Base-by-base conservation (phyloP, 352 stramenopile species). In the Nothophytophthora sp. region DNA sequence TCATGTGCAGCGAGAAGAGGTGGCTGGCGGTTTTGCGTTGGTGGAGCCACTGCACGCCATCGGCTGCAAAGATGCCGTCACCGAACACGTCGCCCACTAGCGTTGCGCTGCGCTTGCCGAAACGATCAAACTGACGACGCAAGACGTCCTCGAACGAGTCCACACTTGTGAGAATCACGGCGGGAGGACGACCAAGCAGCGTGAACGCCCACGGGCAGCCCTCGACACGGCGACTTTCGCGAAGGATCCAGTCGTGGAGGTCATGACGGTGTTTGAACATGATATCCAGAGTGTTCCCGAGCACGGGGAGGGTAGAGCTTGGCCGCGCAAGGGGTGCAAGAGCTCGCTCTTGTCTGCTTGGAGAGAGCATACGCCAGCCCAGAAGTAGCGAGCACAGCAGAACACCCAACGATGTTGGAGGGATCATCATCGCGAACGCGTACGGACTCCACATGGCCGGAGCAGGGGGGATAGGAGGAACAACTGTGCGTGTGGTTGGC, bases 21-120 rank as follows among this genome's bases (percentile, higher is more conserved):
- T 97, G 90, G 36, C 82, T 95, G 38, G 86, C 81, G 12, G 66
- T 83, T 45, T 91, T 91, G 48, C 83, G 79, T 48, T 94, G 86
- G 20, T 76, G 48, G 11, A 73, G 59, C 86, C 83, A 95, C 30
- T 72, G 59, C 32, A 75, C 55, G 19, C 81, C 77, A 32, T 95
- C 81, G 1, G 63, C 57, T 4, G 64, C 73, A 39, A 92, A 78
- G 48, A 94, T 93, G 33, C 80, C 78, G 13, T 80, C 57, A 12
- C 86, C 83, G 37, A 96, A 71, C 15, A 92, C 50, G 48, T 88
- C 69, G 3, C 52, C 49, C 7, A 81, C 39, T n/a, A 66, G 29
- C 76, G 67, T 38, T 25, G 52, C 22, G 39, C 52, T 67, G 8
- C 82, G 79, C 37, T 95, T 96, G 12, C 65, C 76, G 40, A 93